Evolutionary conservation across 192 early-diverging fungal genomes (phyloP).

Genomic region (Spizellomyces punctatus): DNA sequence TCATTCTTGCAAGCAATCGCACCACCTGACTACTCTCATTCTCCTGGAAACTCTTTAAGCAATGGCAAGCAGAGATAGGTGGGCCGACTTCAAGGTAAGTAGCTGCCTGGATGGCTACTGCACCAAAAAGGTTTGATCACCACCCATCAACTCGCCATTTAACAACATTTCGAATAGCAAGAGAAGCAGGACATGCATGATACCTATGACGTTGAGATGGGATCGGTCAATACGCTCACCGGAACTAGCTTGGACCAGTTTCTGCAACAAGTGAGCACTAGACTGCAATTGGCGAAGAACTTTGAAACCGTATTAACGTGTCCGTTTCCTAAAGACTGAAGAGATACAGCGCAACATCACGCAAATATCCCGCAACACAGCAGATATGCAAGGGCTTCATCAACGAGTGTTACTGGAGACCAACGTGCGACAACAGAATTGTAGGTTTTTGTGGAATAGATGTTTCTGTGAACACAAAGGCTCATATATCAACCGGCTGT

Average conservation of each 20-base stretch:
- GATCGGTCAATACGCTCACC: neutral
- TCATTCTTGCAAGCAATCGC: too few species aligned
- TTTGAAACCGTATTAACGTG: neutral
- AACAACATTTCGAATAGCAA: too few species aligned
- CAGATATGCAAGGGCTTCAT: constrained; percentile 16
- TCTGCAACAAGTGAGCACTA: constrained; percentile 13
- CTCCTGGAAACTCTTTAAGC: too few species aligned
- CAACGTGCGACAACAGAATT: neutral
- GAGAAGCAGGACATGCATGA: too few species aligned
- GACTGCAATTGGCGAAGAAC: neutral
- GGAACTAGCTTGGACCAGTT: constrained; percentile 17
- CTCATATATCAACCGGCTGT: neutral
- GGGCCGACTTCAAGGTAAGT: too few species aligned
- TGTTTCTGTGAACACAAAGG: neutral
- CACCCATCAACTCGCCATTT: too few species aligned
- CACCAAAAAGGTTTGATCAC: too few species aligned
- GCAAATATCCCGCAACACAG: constrained; percentile 18
- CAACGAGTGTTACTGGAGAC: constrained; percentile 17
- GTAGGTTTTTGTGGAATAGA: neutral
- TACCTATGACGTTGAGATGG: constrained; percentile 20
- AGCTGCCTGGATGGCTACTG: too few species aligned
- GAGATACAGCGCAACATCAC: constrained; percentile 6
- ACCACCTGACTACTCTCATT: too few species aligned
- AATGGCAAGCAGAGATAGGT: too few species aligned
- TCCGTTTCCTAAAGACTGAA: constrained; percentile 13